phyloP scores from a whole-genome alignment of 768 basidiomycete genomes.

The Naganishia randhawae region DNA sequence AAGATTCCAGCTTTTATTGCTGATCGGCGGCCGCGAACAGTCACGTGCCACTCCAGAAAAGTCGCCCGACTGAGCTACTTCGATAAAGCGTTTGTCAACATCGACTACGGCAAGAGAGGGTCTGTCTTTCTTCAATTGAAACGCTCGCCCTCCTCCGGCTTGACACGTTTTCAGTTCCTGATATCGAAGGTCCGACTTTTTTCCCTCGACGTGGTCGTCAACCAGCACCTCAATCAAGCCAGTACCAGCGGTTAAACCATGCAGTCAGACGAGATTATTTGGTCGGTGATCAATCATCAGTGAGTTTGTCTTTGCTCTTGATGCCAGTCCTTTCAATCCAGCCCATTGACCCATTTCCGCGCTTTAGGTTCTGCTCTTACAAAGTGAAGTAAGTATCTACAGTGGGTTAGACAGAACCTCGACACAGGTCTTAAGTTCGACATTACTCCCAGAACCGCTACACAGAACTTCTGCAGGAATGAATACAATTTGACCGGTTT shows the following conservation, averaged over 20 bases:
- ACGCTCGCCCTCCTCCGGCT: neutral
- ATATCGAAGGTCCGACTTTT: too few relatives aligned
- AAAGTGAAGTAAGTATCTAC: slow-evolving; percentile 73
- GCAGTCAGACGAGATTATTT: slow-evolving; percentile 88
- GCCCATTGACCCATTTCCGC: neutral
- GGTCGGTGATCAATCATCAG: slow-evolving; percentile 81
- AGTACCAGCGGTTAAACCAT: slow-evolving; percentile 29
- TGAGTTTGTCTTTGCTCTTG: slow-evolving; percentile 32
- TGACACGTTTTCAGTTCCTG: too few relatives aligned
- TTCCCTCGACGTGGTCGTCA: neutral
- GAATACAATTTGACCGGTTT: slow-evolving; percentile 97
- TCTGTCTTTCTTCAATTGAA: neutral
- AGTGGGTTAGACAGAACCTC: slow-evolving; percentile 45
- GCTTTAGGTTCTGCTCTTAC: slow-evolving; percentile 91
- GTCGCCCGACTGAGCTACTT: neutral
- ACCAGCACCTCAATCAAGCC: neutral
- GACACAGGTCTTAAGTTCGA: slow-evolving; percentile 44
- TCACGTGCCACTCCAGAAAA: slow-evolving; percentile 18
- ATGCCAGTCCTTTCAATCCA: slow-evolving; percentile 27
- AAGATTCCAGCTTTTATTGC: neutral
- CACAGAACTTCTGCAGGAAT: slow-evolving; percentile 97
- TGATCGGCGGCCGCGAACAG: neutral
- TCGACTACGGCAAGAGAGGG: neutral
- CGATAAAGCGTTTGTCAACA: neutral
- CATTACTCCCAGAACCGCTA: slow-evolving; percentile 64